phyloP scores from a whole-genome alignment of 805 yeast species.

The Ogataea wickerhamii region DNA sequence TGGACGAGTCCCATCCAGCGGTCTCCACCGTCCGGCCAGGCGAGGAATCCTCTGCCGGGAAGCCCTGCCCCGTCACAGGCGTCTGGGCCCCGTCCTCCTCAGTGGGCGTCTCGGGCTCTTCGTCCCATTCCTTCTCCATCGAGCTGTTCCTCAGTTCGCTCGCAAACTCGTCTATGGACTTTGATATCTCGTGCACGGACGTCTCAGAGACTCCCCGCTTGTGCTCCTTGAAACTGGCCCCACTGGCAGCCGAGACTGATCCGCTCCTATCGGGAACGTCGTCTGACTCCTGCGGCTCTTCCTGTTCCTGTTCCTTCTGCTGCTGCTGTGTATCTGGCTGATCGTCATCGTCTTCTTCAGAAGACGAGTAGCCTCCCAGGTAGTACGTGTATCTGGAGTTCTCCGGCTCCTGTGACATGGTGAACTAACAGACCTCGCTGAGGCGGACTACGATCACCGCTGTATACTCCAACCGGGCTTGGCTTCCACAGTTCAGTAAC shows the following conservation, averaged over 20 bases:
- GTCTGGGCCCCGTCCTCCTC: neutral
- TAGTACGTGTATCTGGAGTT: slow-evolving; percentile 9
- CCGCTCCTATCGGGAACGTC: neutral
- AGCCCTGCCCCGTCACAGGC: neutral
- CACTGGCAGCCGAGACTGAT: neutral
- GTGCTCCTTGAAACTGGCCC: neutral
- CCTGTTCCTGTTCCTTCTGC: neutral
- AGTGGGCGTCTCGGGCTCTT: neutral
- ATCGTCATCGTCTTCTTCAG: slow-evolving; percentile 9
- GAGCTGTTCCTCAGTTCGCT: slow-evolving; percentile 3
- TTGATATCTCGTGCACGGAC: slow-evolving; percentile 16
- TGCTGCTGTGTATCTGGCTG: neutral
- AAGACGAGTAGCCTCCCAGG: slow-evolving; percentile 9
- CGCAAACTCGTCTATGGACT: slow-evolving; percentile 18
- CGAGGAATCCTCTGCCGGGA: neutral
- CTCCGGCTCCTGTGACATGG: slow-evolving; percentile 4
- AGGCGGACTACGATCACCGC: too few species aligned
- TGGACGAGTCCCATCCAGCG: neutral
- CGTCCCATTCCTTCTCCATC: neutral
- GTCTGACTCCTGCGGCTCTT: neutral
- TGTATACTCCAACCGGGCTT: too few species aligned
- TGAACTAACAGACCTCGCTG: too few species aligned
- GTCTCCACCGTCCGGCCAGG: neutral
- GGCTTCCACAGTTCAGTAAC: too few species aligned
- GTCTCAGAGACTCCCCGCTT: slow-evolving; percentile 2